phyloP scores from a whole-genome alignment of 768 basidiomycete genomes.

The Sarcomyxa edulis region DNA sequence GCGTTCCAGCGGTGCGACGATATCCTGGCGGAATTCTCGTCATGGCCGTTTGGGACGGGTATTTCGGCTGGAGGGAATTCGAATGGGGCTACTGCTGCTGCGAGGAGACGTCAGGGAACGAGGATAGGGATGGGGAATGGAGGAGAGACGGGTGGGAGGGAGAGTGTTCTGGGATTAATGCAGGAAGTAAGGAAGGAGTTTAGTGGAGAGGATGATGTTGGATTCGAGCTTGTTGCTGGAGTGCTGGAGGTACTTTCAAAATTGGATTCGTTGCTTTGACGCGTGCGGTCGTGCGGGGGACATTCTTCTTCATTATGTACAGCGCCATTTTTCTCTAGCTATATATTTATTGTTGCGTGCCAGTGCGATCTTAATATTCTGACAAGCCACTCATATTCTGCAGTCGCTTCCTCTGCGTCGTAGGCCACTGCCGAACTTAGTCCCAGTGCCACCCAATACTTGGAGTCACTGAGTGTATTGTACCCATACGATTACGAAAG shows the following conservation, averaged over 20 bases:
- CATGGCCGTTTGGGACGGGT: slow-evolving; percentile 84
- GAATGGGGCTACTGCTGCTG: slow-evolving; percentile 18
- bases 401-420: too few relatives aligned
- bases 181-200: slow-evolving; percentile 72
- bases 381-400: too few relatives aligned
- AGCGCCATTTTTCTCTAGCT: too few relatives aligned
- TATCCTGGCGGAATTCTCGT: slow-evolving; percentile 83
- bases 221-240: slow-evolving; percentile 87
- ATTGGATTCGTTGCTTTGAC: slow-evolving; percentile 81
- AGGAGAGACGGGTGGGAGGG: slow-evolving; percentile 43
- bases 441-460: too few relatives aligned
- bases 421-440: too few relatives aligned
- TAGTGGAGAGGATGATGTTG: slow-evolving; percentile 67
- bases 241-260: slow-evolving; percentile 92
- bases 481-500: too few relatives aligned
- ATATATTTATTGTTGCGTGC: too few relatives aligned
- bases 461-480: too few relatives aligned
- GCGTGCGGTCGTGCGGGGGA: too few relatives aligned
- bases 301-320: too few relatives aligned
- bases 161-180: slow-evolving; percentile 70
- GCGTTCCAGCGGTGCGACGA: slow-evolving; percentile 95
- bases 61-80: slow-evolving; percentile 14
- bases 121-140: slow-evolving; percentile 54
- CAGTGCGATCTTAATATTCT: too few relatives aligned
- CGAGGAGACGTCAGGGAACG: slow-evolving; percentile 30